Percentiles rank a stretch among this genome's conserved stretches.
phyloP scores from a whole-genome alignment of 768 basidiomycete genomes.

The Termitomyces sp. region DNA sequence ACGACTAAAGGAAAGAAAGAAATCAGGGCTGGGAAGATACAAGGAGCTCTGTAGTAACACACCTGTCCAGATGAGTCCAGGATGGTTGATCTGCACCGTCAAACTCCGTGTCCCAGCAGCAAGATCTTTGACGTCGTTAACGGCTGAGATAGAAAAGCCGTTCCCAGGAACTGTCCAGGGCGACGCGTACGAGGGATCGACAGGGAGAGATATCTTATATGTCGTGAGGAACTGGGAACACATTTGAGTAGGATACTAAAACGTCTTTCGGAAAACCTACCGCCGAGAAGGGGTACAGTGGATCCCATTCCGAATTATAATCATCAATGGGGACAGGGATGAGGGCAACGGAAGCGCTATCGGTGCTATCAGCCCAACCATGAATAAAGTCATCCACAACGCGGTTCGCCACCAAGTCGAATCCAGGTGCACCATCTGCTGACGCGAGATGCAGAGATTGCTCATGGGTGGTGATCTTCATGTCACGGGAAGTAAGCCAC shows the following conservation, averaged over 20 bases:
- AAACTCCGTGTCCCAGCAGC: slow-evolving; percentile 65
- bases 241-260: neutral
- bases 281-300: slow-evolving; percentile 76
- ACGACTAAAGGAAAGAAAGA: slow-evolving; percentile 48
- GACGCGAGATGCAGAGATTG: slow-evolving; percentile 78
- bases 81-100: slow-evolving; percentile 70
- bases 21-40: neutral
- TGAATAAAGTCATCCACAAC: slow-evolving; percentile 64
- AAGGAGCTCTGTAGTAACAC: neutral
- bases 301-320: slow-evolving; percentile 86
- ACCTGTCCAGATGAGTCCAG: slow-evolving; percentile 87
- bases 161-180: slow-evolving; percentile 41
- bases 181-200: slow-evolving; percentile 47
- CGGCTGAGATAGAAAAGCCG: slow-evolving; percentile 53
- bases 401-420: slow-evolving; percentile 55
- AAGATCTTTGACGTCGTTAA: slow-evolving; percentile 55
- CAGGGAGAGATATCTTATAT: slow-evolving; percentile 71
- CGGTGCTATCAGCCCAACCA: slow-evolving; percentile 30
- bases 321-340: slow-evolving; percentile 63
- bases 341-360: slow-evolving; percentile 22
- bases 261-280: slow-evolving; percentile 31
- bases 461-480: slow-evolving; percentile 67
- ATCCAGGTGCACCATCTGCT: slow-evolving; percentile 82
- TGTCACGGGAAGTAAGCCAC: neutral
- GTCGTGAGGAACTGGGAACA: slow-evolving; percentile 71